Conservation (phyloP, 768 basidiomycete species). For the Amanita phalloides region DNA sequence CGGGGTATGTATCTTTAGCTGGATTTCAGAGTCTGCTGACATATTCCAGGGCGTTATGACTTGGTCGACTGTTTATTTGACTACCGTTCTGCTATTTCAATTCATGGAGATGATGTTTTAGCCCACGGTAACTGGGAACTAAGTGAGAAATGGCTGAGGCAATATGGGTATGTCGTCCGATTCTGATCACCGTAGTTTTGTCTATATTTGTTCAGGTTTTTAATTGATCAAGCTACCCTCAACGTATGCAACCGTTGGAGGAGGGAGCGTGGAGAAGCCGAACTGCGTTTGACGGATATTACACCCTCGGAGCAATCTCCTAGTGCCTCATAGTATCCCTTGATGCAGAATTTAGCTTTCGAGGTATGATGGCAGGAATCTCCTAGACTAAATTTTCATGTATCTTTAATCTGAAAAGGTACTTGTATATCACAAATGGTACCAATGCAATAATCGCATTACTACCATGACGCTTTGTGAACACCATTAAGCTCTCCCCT, state of each 20-base stretch:
- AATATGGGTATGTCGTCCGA: conserved; percentile 57
- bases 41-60: conserved; percentile 55
- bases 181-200: not conserved
- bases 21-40: not conserved
- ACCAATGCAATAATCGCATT: conserved; percentile 1
- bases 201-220: conserved; percentile 38
- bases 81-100: conserved; percentile 53
- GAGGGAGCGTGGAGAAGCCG: conserved; percentile 67
- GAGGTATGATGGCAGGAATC: not conserved
- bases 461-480: conserved; percentile 84
- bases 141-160: conserved; percentile 68
- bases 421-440: not conserved
- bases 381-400: not conserved
- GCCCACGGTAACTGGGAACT: conserved; percentile 89
- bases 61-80: conserved; percentile 73
- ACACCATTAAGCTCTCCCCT: conserved; percentile 81
- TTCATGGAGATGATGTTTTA: conserved; percentile 90
- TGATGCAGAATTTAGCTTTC: not conserved
- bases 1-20: conserved; percentile 46
- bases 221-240: conserved; percentile 66
- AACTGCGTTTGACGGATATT: conserved; percentile 33
- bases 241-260: conserved; percentile 82
- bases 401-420: not conserved
- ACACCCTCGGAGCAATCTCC: conserved; percentile 4
- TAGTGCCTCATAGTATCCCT: conserved; percentile 4